A percentile compares a stretch with the other conserved stretches of the same genome.
These are phyloP conservation scores for Peltaster fructicola DNA, from an alignment of 2,329 filamentous ascomycete genomes.

Conservation along the genomic window DNA sequence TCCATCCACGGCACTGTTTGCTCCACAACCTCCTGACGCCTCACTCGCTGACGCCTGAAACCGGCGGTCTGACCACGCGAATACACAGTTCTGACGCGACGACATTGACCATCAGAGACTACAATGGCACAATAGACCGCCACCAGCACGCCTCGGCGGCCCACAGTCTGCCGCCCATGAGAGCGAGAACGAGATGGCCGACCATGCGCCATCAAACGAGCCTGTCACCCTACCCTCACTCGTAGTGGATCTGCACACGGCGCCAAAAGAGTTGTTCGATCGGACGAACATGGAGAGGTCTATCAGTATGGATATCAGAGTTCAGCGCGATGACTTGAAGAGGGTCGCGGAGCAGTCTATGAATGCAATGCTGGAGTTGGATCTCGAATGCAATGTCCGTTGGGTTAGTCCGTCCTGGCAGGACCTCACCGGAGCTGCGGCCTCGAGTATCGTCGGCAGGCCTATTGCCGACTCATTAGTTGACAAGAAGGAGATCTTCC, in stretches of 20 bases:
- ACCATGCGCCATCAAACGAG: conserved; percentile 5
- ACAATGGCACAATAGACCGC: conserved; percentile 3
- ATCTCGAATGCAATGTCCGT: conserved; percentile 73
- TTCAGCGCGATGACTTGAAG: conserved; percentile 82
- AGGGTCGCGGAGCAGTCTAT: conserved; percentile 91
- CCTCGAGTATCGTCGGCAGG: conserved; percentile 55
- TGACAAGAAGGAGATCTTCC: conserved; percentile 64
- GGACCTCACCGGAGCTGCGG: conserved; percentile 70
- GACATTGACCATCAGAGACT: conserved; percentile 3
- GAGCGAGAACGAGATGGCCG: conserved; percentile 5
- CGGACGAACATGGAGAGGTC: conserved; percentile 36
- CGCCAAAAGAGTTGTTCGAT: conserved; percentile 12
- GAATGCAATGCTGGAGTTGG: conserved; percentile 90
- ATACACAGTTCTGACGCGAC: background rate
- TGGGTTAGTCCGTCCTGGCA: conserved; percentile 96
- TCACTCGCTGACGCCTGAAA: too few relatives aligned
- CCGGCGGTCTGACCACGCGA: too few relatives aligned
- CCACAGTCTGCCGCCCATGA: conserved; percentile 1
- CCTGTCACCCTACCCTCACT: conserved; percentile 23
- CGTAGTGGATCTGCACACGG: conserved; percentile 25
- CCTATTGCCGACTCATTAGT: conserved; percentile 66
- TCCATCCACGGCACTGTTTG: too few relatives aligned
- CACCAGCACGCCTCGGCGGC: conserved; percentile 3
- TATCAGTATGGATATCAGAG: conserved; percentile 75
- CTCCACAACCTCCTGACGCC: too few relatives aligned